Base-by-base conservation (phyloP, 2,329 filamentous ascomycete genomes). In the Talaromyces albobiverticillius region DNA sequence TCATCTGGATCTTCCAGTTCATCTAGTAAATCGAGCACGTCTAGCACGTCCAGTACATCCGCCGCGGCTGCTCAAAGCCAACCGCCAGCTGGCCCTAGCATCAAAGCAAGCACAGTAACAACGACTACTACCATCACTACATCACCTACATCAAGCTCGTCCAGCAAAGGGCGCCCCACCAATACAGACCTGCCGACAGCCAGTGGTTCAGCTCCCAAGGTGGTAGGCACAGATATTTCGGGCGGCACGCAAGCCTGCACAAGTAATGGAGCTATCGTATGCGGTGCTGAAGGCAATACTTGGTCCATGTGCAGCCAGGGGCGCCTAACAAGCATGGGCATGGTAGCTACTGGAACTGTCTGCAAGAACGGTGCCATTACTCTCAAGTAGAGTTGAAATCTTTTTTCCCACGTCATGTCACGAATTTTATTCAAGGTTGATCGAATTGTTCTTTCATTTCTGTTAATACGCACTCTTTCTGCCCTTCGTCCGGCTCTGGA, bases 231-330 rank as follows among this genome's bases (percentile, higher is more conserved):
- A 3, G 36, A 43, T 2, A 23, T 32, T 16, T 16, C 53, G 11
- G 43, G 8, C 2, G 22, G 42, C 4, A 29, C 49, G 10, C 29
- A 53, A 26, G 29, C 49, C 5, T 56, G 54, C 16, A 70, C 69
- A 55, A 54, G 34, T 1, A 56, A 62, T 8, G 69, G 69, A 2
- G 62, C 64, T 7, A 65, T 73, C 34, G 56, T 68, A 22, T 74
- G 72, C 51, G 61, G 66, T 14, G 56, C 61, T 0, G 62, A 68
- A 46, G 71, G 66, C 4, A 59, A 47, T 2, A 57, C 61, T 18
- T 75, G 70, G 64, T 69, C 66, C 14, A 61, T 71, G 54, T 74
- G 71, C 60, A 57, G 58, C 46, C 54, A 66, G 46, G 64, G 63
- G n/a, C 49, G 38, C 0, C 62, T 68, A 5, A 51, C 69, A 40